Evolutionary conservation across 1,284 basidiomycete species (phyloP), one percentile per base, ranked within the genome.

Genomic region (Ganoderma resinaceum): DNA sequence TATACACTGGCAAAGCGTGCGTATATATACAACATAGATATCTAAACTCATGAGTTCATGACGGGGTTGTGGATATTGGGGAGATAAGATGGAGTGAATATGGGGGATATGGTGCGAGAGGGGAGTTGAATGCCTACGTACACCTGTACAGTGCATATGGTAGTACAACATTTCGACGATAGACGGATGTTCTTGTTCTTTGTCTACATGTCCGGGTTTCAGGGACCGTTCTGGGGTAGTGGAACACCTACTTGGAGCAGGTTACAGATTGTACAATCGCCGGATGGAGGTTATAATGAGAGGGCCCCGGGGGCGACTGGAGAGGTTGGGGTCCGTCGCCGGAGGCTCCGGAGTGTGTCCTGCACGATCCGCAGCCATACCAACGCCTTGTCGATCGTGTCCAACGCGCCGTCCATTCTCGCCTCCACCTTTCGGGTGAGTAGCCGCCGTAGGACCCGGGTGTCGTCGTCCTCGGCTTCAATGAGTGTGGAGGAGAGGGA

Each of bases 351-450:
- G 38, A 91, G 82, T 52, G 87, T 86, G 65, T 88, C 88, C 73
- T 86, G 88, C 68, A 92, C 85, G 66, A 91, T 85, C 57, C 84
- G 82, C 38, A 91, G 76, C 89, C 91, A 92, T 2, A 79, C 78
- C 31, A 82, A 80, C 53, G 84, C 82, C 72, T 85, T 86, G 69
- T 91, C 88, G 55, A 91, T 81, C 78, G 92, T 84, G 72, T 91
- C 90, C 77, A 88, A 84, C 55, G 91, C 85, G 35, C 85, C 86
- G 33, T 85, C 83, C 3, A 86, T 81, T 37, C 86, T 82, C 16
- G 85, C 84, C 33, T 88, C 86, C 63, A 93, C 84, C 79, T 91
- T 91, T 57, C 89, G 84, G 52, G 87, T 78, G 33, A 92, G 75
- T 26, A 93, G 76, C 20, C 88, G 82, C 23, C 89, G 87, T 55